These are phyloP conservation scores for Biscogniauxia mediterranea DNA, from an alignment of 2,329 filamentous ascomycete species.

Conservation along the genomic window DNA sequence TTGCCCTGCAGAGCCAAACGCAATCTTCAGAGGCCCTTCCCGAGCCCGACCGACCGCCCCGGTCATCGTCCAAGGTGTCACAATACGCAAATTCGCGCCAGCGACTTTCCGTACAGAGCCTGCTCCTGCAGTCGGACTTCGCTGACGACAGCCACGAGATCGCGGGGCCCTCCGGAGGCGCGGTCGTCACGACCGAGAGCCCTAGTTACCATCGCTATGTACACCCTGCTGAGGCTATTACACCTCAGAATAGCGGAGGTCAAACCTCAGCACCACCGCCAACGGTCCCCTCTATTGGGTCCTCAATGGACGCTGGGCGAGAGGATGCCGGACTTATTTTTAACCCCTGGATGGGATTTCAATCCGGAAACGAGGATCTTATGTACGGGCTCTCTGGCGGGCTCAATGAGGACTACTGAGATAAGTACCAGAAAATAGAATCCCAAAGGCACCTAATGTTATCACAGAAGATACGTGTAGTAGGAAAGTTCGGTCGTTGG, in stretches of 20 bases:
- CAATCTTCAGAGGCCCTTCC: slow-evolving; percentile 15
- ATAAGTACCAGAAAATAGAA: background rate
- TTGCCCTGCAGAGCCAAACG: slow-evolving; percentile 20
- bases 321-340: slow-evolving; percentile 29
- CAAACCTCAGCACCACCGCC: slow-evolving; percentile 3
- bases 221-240: background rate
- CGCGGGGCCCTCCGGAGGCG: slow-evolving; percentile 8
- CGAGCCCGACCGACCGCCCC: slow-evolving; percentile 20
- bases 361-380: slow-evolving; percentile 25
- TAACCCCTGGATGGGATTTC: slow-evolving; percentile 31
- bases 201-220: background rate
- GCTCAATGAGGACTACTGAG: slow-evolving; percentile 26
- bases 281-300: background rate
- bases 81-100: slow-evolving; percentile 32
- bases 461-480: too few relatives aligned
- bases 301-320: slow-evolving; percentile 20
- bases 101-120: slow-evolving; percentile 39
- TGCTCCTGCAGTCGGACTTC: slow-evolving; percentile 40
- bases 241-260: background rate
- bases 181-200: background rate
- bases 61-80: slow-evolving; percentile 24
- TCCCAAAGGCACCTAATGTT: too few relatives aligned
- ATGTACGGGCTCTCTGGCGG: slow-evolving; percentile 19
- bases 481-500: too few relatives aligned
- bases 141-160: slow-evolving; percentile 39